These are phyloP conservation scores for Fennellomyces sp. DNA, from an alignment of 371 early-diverging fungal species.

Conservation along the genomic window DNA sequence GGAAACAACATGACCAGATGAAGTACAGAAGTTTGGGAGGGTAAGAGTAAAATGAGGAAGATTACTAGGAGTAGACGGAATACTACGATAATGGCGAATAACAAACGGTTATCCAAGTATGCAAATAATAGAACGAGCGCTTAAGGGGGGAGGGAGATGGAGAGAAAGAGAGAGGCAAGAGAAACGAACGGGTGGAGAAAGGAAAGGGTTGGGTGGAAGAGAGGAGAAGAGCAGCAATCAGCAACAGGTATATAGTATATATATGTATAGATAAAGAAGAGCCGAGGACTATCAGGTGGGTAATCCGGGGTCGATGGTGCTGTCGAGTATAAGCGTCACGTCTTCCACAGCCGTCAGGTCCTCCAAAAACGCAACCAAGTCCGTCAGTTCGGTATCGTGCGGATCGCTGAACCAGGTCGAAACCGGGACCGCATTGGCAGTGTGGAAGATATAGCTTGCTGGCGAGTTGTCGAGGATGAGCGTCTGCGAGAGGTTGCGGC, in stretches of 20 bases:
- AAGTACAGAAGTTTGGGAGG: background rate
- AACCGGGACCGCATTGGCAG: constrained; percentile 94
- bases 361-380: constrained; percentile 91
- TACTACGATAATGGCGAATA: background rate
- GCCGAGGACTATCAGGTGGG: background rate
- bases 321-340: constrained; percentile 83
- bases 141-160: constrained; percentile 6
- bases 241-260: too few relatives aligned
- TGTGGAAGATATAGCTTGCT: constrained; percentile 93
- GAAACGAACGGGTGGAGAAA: background rate
- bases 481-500: constrained; percentile 79
- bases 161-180: background rate
- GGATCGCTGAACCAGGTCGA: constrained; percentile 97
- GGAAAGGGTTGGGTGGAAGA: constrained; percentile 1
- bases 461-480: constrained; percentile 93
- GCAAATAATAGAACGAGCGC: constrained; percentile 1
- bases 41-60: background rate
- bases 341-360: constrained; percentile 88
- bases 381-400: constrained; percentile 92
- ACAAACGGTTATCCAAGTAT: background rate
- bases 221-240: background rate
- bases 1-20: background rate
- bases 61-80: background rate
- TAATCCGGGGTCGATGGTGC: constrained; percentile 21
- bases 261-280: background rate